Conservation (phyloP, 805 yeast species). For the Kodamaea lidongshanica region DNA sequence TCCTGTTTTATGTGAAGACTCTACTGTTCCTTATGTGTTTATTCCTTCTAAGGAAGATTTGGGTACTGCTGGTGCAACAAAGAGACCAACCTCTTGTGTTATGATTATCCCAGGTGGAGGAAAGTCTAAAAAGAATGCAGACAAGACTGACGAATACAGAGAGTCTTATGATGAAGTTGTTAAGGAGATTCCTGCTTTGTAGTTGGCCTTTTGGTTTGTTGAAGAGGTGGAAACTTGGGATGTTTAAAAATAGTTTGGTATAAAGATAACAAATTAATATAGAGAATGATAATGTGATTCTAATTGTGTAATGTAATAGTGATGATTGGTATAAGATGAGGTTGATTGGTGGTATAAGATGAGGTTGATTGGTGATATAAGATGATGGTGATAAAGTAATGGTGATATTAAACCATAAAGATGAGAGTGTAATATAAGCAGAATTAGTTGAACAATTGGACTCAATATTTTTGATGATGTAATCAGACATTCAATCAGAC, state of each 20-base stretch:
- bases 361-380: too few relatives aligned
- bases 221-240: neutral
- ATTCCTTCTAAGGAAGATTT: slow-evolving; percentile 97
- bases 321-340: too few relatives aligned
- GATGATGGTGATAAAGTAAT: too few relatives aligned
- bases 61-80: slow-evolving; percentile 98
- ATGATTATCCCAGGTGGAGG: slow-evolving; percentile 97
- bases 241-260: neutral
- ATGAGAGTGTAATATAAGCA: too few relatives aligned
- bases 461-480: too few relatives aligned
- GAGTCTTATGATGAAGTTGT: slow-evolving; percentile 90
- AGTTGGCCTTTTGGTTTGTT: slow-evolving; percentile 6
- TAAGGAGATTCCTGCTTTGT: slow-evolving; percentile 66
- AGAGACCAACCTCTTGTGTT: slow-evolving; percentile 97
- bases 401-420: too few relatives aligned
- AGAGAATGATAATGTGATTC: too few relatives aligned
- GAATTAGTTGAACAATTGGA: too few relatives aligned
- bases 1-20: slow-evolving; percentile 96
- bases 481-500: too few relatives aligned
- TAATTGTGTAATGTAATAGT: too few relatives aligned
- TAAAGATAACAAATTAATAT: too few relatives aligned
- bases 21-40: slow-evolving; percentile 83
- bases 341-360: too few relatives aligned
- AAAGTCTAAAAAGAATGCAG: slow-evolving; percentile 68
- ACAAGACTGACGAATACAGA: slow-evolving; percentile 74